Conservation (phyloP, 768 basidiomycete species). For the Lentinula boryana region DNA sequence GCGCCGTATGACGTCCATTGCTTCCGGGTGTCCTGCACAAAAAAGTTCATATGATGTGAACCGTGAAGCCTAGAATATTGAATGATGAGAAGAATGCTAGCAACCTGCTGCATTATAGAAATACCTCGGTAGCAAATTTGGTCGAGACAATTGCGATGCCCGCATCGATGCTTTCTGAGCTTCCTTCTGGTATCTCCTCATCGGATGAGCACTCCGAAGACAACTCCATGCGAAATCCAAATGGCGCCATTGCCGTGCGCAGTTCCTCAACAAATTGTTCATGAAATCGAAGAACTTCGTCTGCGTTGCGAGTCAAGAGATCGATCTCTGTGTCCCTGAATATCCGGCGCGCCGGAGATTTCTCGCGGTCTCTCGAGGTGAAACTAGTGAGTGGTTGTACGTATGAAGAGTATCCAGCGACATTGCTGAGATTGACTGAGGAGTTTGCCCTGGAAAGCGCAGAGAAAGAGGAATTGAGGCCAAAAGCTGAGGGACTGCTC, state of each 20-base stretch:
- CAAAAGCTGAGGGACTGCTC: slow-evolving; percentile 30
- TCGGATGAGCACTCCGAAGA: slow-evolving; percentile 11
- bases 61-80: slow-evolving; percentile 48
- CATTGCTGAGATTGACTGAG: slow-evolving; percentile 27
- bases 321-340: slow-evolving; percentile 56
- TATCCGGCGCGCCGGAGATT: slow-evolving; percentile 36
- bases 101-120: slow-evolving; percentile 11
- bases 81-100: background rate
- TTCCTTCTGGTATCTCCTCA: background rate
- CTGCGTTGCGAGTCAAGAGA: slow-evolving; percentile 58
- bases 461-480: slow-evolving; percentile 36
- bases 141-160: slow-evolving; percentile 47
- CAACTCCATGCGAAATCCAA: slow-evolving; percentile 40
- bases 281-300: slow-evolving; percentile 62
- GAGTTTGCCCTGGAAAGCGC: slow-evolving; percentile 42
- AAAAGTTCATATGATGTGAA: slow-evolving; percentile 82
- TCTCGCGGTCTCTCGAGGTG: slow-evolving; percentile 20
- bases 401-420: slow-evolving; percentile 7
- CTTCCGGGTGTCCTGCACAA: slow-evolving; percentile 83
- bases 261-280: slow-evolving; percentile 60
- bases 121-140: slow-evolving; percentile 55
- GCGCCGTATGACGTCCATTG: slow-evolving; percentile 66
- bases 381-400: slow-evolving; percentile 8
- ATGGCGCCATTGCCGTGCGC: slow-evolving; percentile 37
- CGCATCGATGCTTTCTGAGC: slow-evolving; percentile 26